phyloP scores from a whole-genome alignment of 495 filamentous ascomycete species.

The Aspergillus heteromorphus region DNA sequence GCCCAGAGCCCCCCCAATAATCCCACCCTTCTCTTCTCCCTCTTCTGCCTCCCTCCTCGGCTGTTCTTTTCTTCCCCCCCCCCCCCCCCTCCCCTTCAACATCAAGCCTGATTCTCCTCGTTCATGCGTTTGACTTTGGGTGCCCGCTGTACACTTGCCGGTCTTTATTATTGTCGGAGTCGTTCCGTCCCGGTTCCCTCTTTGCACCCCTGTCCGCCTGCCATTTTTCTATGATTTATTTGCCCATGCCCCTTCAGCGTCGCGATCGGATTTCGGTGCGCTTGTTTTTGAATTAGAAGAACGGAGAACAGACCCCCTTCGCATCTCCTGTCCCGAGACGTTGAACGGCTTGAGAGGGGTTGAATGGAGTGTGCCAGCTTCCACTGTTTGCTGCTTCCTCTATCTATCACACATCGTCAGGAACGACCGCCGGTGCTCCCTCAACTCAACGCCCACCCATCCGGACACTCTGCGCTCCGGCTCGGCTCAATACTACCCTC shows the following conservation, averaged over 20 bases:
- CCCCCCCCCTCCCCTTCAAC: slow-evolving; percentile 9
- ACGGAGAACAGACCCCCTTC: not conserved
- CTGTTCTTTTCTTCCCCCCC: slow-evolving; percentile 13
- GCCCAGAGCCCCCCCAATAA: slow-evolving; percentile 2
- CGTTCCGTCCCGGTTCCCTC: slow-evolving; percentile 7
- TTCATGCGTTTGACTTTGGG: slow-evolving; percentile 1
- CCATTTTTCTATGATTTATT: slow-evolving; percentile 3
- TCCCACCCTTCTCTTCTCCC: slow-evolving; percentile 12
- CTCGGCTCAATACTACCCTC: slow-evolving; percentile 6
- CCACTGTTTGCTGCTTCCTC: no score
- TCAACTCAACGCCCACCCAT: no score
- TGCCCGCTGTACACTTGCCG: not conserved
- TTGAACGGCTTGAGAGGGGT: slow-evolving; percentile 9
- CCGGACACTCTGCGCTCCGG: slow-evolving; percentile 4
- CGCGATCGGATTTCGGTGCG: slow-evolving; percentile 11
- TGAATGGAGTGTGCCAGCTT: not conserved
- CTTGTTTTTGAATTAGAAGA: slow-evolving; percentile 11
- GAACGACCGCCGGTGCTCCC: not conserved
- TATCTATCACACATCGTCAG: not conserved
- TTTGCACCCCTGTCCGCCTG: slow-evolving; percentile 12
- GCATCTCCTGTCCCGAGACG: slow-evolving; percentile 8
- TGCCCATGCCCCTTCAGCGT: slow-evolving; percentile 12
- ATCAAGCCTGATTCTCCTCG: no score
- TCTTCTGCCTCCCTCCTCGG: slow-evolving; percentile 13
- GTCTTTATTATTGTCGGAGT: not conserved